A percentile compares a stretch with the other conserved stretches of the same genome.
These are phyloP conservation scores for Ascochyta clinopodiicola DNA, from an alignment of 2,329 filamentous ascomycete species.

Conservation along the genomic window DNA sequence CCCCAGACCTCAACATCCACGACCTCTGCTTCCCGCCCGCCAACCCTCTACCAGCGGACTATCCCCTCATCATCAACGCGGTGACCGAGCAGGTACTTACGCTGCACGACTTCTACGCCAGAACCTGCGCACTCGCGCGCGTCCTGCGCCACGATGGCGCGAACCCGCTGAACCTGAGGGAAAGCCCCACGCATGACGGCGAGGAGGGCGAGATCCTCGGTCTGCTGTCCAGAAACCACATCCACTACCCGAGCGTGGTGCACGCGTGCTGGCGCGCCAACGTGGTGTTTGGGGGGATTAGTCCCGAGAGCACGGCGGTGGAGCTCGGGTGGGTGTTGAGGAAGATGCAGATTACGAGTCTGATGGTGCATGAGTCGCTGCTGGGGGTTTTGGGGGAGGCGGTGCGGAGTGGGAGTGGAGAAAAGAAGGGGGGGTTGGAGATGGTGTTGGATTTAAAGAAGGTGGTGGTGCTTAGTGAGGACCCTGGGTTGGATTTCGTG, in stretches of 20 bases:
- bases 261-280: slow-evolving; percentile 41
- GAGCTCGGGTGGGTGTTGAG: slow-evolving; percentile 43
- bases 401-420: slow-evolving; percentile 35
- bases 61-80: slow-evolving; percentile 40
- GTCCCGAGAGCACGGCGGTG: slow-evolving; percentile 38
- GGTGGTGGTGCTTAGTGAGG: slow-evolving; percentile 36
- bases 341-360: slow-evolving; percentile 40
- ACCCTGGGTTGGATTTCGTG: slow-evolving; percentile 25
- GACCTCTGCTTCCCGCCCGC: slow-evolving; percentile 38
- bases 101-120: slow-evolving; percentile 37
- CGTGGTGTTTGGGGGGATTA: slow-evolving; percentile 41
- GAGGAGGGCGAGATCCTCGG: slow-evolving; percentile 41
- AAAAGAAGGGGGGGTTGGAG: slow-evolving; percentile 22
- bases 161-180: slow-evolving; percentile 29
- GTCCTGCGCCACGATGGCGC: slow-evolving; percentile 36
- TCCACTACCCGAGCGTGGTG: slow-evolving; percentile 41
- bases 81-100: slow-evolving; percentile 33
- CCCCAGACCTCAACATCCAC: slow-evolving; percentile 39
- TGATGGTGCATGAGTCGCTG: slow-evolving; percentile 39
- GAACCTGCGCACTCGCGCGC: slow-evolving; percentile 35
- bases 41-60: slow-evolving; percentile 35
- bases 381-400: slow-evolving; percentile 34
- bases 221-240: slow-evolving; percentile 36
- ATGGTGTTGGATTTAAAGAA: slow-evolving; percentile 32
- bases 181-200: slow-evolving; percentile 31